Evolutionary conservation across 495 filamentous ascomycete genomes (phyloP), one percentile per base, ranked within the genome.

Genomic region (Hypoxylon fuscum): DNA sequence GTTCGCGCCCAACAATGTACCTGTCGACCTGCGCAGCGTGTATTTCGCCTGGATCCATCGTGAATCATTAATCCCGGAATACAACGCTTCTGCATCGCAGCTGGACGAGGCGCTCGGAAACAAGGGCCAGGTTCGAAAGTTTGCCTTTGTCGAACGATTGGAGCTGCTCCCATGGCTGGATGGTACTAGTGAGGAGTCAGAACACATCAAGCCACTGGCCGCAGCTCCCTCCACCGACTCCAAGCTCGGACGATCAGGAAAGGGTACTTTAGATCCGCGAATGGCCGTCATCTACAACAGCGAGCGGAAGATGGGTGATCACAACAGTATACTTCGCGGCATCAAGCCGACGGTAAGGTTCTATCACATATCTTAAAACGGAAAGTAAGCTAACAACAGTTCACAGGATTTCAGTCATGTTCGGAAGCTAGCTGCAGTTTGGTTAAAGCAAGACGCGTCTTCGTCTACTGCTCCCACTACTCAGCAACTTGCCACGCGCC

Each of bases 11-110:
- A 77, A 82, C 34, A 82, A 85, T 43, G 85, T 87, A 38, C 81
- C 90, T 1, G 87, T 97, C 61, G 90, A 97, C 72, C 83, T 99
- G 34, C 92, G 95, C 73, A 91, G 88, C 75, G 92, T 98, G 77
- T 97, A 91, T 76, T 96, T 97, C 60, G 90, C 92, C 47, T 99
- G 91, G 90, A 82, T 89, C 71, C 94, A 97, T 72, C 91, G 91
- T 72, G 93, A 97, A 79, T 84, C 86, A 55, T 83, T 88, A 32
- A 92, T 96, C 69, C 87, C 88, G 7, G 91, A 93, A 55, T 98
- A 98, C 80, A 93, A 97, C 74, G 84, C 88, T 41, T 87, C 88
- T 5, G 90, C 90, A 17, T 85, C 90, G 70, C 79, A 86, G 58
- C 81, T 98, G 31, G 96, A 94, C 60, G 89, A 92, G 34, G 87